A percentile compares a stretch with the other conserved stretches of the same genome.
These are phyloP conservation scores for Pachyrhizus erosus DNA, from an alignment of 306 rosid genomes.

Conservation along the genomic window DNA sequence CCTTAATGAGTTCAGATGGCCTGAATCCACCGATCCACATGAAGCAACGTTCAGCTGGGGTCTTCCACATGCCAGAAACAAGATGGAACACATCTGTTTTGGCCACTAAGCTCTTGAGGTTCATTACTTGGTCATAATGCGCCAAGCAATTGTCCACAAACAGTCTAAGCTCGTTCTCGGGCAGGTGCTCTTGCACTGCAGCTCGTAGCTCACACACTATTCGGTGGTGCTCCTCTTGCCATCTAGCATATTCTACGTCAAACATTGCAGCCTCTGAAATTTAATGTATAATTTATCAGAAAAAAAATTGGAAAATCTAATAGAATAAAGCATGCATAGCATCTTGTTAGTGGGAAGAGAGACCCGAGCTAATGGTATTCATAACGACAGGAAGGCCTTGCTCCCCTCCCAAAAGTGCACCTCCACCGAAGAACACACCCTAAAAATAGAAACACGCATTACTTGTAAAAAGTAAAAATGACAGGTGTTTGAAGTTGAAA, in stretches of 20 bases:
- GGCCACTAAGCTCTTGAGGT: constrained; percentile 76
- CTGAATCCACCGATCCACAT: constrained; percentile 96
- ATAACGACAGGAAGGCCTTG: constrained; percentile 72
- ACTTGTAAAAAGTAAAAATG: not conserved
- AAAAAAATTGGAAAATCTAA: not conserved
- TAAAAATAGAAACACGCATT: constrained; percentile 42
- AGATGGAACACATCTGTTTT: constrained; percentile 84
- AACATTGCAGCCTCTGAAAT: constrained; percentile 78
- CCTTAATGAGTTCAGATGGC: constrained; percentile 97
- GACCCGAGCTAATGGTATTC: constrained; percentile 75
- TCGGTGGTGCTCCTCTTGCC: constrained; percentile 90
- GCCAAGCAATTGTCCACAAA: constrained; percentile 76
- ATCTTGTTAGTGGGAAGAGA: not conserved
- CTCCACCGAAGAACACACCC: constrained; percentile 79
- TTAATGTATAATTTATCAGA: not conserved
- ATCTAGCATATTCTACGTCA: constrained; percentile 82
- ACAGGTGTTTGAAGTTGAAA: not conserved
- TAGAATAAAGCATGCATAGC: not conserved
- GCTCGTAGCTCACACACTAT: constrained; percentile 84
- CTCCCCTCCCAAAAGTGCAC: constrained; percentile 73
- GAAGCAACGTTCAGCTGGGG: constrained; percentile 94
- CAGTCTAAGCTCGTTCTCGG: constrained; percentile 78
- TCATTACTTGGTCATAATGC: constrained; percentile 72
- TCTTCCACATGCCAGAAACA: constrained; percentile 92
- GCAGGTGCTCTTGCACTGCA: constrained; percentile 81